A percentile compares a stretch with the other conserved stretches of the same genome.
phyloP scores from a whole-genome alignment of 352 stramenopile species.

The Globisporangium apiculatum region DNA sequence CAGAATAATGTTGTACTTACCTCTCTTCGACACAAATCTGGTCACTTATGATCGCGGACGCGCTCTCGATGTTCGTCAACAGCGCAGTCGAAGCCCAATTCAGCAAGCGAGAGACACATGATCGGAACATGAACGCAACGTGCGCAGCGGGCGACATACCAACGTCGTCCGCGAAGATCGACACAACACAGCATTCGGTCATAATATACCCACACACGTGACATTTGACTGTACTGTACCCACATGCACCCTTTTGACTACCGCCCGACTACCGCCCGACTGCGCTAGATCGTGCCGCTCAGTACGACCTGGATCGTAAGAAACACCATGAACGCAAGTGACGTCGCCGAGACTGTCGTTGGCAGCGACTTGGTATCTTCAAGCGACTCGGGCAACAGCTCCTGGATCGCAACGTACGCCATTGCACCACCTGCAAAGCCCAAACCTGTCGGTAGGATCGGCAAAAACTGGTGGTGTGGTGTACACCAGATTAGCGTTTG shows the following conservation, averaged over 20 bases:
- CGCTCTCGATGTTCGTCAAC: too few relatives aligned
- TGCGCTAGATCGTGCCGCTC: slow-evolving; percentile 31
- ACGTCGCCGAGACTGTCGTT: slow-evolving; percentile 58
- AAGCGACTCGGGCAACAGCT: slow-evolving; percentile 74
- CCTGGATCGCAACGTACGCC: slow-evolving; percentile 91
- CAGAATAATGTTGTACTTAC: too few relatives aligned
- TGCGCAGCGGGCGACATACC: too few relatives aligned
- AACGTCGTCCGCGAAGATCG: too few relatives aligned
- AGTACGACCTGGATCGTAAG: slow-evolving; percentile 77
- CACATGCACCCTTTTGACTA: neutral
- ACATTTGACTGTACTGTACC: neutral
- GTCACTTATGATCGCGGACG: too few relatives aligned
- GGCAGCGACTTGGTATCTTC: slow-evolving; percentile 79
- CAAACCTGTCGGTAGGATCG: slow-evolving; percentile 92
- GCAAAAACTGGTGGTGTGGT: slow-evolving; percentile 61
- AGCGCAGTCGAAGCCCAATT: too few relatives aligned
- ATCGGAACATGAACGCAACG: too few relatives aligned
- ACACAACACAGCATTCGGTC: too few relatives aligned
- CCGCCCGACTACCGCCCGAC: too few relatives aligned
- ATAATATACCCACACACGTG: neutral
- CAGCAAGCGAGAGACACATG: too few relatives aligned
- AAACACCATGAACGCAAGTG: slow-evolving; percentile 76
- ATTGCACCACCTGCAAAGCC: slow-evolving; percentile 97
- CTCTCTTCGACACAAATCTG: too few relatives aligned
- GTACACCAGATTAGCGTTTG: too few relatives aligned